These are phyloP conservation scores for Pseudogymnoascus sp. DNA, from an alignment of 2,329 filamentous ascomycete genomes.

Conservation along the genomic window DNA sequence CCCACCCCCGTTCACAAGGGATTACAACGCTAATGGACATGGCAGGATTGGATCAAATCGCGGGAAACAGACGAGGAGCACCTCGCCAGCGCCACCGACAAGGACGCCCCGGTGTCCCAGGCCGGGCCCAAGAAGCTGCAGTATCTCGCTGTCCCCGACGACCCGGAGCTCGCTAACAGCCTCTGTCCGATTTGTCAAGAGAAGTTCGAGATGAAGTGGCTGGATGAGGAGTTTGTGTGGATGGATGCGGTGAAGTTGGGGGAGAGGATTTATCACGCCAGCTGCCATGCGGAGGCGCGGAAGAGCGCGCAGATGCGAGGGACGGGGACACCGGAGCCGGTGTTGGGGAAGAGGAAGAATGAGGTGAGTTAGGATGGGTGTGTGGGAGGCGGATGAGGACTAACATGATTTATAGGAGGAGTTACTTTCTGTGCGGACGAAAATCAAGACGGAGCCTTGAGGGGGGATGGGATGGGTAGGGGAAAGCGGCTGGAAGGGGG, in stretches of 20 bases:
- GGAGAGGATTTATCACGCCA: constrained; percentile 77
- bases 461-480: too few species aligned
- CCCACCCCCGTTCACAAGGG: not conserved
- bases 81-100: constrained; percentile 29
- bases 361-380: constrained; percentile 40
- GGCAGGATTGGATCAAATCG: constrained; percentile 80
- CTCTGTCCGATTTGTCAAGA: constrained; percentile 94
- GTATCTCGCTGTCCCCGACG: constrained; percentile 78
- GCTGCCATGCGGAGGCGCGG: constrained; percentile 75
- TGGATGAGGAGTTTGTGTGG: constrained; percentile 95
- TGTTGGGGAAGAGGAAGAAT: constrained; percentile 67
- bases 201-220: constrained; percentile 84
- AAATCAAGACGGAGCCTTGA: constrained; percentile 24
- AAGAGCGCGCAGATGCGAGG: constrained; percentile 48
- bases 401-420: constrained; percentile 21
- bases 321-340: constrained; percentile 51
- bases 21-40: constrained; percentile 21
- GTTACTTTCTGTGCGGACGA: constrained; percentile 21
- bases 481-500: not conserved
- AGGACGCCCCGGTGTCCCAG: constrained; percentile 32
- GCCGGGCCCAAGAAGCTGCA: constrained; percentile 40
- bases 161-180: constrained; percentile 63
- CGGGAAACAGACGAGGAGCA: constrained; percentile 68
- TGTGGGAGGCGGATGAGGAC: not conserved
- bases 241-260: constrained; percentile 76